Evolutionary conservation across 495 filamentous ascomycete species (phyloP).

Genomic region (Parathielavia hyrcaniae): DNA sequence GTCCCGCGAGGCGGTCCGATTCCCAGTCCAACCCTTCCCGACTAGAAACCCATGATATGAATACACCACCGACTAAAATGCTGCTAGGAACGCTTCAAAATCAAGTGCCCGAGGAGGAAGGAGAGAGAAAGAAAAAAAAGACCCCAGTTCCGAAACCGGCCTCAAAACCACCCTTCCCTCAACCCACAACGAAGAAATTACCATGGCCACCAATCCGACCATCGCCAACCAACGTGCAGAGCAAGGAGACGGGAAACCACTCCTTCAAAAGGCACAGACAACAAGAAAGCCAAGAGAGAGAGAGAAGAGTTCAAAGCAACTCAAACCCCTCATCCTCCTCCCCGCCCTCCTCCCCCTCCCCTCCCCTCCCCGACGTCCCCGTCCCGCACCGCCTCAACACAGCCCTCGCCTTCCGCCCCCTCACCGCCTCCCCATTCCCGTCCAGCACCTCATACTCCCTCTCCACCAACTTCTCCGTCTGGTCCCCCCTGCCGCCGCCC

Average conservation of each 20-base stretch:
- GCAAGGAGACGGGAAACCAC: not conserved
- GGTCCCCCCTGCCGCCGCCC: conserved; percentile 21
- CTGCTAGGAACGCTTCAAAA: not conserved
- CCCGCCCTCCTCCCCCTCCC: not conserved
- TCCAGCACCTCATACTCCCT: conserved; percentile 47
- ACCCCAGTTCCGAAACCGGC: not conserved
- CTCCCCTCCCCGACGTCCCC: not conserved
- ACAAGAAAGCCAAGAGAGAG: not conserved
- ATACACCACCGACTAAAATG: conserved; percentile 4
- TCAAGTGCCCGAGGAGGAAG: not conserved
- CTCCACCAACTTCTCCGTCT: conserved; percentile 44
- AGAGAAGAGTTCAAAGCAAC: conserved; percentile 31
- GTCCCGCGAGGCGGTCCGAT: conserved; percentile 2
- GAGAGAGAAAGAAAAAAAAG: not conserved
- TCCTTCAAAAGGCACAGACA: not conserved
- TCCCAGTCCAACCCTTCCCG: not conserved
- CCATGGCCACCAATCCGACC: not conserved
- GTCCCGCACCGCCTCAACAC: conserved; percentile 9
- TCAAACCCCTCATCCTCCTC: conserved; percentile 43
- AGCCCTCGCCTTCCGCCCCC: conserved; percentile 37
- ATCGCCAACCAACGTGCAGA: not conserved
- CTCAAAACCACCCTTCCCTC: too few relatives aligned
- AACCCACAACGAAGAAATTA: not conserved
- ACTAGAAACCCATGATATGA: not conserved
- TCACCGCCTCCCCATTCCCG: conserved; percentile 39